phyloP scores from a whole-genome alignment of 352 stramenopile genomes.

The Phytophthora capsici region DNA sequence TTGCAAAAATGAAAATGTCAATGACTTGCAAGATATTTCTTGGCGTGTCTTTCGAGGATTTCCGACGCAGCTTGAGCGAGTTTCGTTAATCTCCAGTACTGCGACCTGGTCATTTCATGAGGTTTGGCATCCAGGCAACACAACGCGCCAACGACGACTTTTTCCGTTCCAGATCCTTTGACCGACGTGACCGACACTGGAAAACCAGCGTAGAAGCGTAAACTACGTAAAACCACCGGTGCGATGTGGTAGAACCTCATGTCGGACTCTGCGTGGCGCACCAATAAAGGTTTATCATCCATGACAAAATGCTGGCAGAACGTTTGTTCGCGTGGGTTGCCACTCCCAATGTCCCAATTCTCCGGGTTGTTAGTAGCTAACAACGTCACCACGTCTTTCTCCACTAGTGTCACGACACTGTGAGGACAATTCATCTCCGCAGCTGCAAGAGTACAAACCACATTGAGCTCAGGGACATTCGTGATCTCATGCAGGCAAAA shows the following conservation, averaged over 20 bases:
- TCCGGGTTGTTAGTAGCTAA: slow-evolving; percentile 34
- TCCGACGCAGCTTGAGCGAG: slow-evolving; percentile 36
- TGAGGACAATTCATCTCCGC: slow-evolving; percentile 37
- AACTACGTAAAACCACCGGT: slow-evolving; percentile 24
- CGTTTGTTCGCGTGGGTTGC: slow-evolving; percentile 40
- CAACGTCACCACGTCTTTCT: slow-evolving; percentile 35
- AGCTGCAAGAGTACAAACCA: slow-evolving; percentile 40
- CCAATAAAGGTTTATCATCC: slow-evolving; percentile 40
- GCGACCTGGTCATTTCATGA: slow-evolving; percentile 38
- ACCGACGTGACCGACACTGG: slow-evolving; percentile 26
- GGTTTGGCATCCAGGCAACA: slow-evolving; percentile 43
- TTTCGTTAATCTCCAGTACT: slow-evolving; percentile 47
- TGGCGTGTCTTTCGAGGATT: slow-evolving; percentile 31
- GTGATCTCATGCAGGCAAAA: slow-evolving; percentile 25
- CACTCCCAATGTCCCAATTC: slow-evolving; percentile 37
- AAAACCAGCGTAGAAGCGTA: slow-evolving; percentile 49
- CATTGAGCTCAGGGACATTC: slow-evolving; percentile 39
- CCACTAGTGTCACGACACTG: slow-evolving; percentile 43
- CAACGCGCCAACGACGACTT: slow-evolving; percentile 35
- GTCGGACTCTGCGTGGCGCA: slow-evolving; percentile 46
- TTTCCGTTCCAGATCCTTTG: slow-evolving; percentile 1
- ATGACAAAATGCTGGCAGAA: slow-evolving; percentile 58
- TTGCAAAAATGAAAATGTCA: too few relatives aligned
- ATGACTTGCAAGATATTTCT: slow-evolving; percentile 7
- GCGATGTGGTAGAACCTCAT: slow-evolving; percentile 46